A percentile compares a stretch with the other conserved stretches of the same genome.
Conservation (phyloP, 192 early-diverging fungal species). For the Mortierella claussenii region DNA sequence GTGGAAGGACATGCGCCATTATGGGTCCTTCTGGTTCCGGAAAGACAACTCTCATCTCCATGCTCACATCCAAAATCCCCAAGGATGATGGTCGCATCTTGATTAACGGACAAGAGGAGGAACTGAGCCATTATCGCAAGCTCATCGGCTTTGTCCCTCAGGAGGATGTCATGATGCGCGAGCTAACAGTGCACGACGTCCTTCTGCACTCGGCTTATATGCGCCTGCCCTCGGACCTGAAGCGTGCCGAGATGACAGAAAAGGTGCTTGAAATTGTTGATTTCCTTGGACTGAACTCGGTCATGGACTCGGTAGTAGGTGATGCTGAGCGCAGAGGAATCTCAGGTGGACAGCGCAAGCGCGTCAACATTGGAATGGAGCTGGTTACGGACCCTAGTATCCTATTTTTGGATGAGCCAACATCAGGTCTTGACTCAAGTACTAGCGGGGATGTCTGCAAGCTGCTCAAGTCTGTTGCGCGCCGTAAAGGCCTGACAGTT, state of each 20-base stretch:
- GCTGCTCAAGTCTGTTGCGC: conserved; percentile 67
- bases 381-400: conserved; percentile 64
- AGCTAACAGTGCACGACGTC: conserved; percentile 75
- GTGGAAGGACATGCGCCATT: conserved; percentile 67
- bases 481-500: conserved; percentile 66
- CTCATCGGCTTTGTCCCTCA: conserved; percentile 81
- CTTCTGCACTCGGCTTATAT: conserved; percentile 74
- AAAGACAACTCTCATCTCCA: conserved; percentile 71
- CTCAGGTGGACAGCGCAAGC: conserved; percentile 79
- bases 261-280: conserved; percentile 67
- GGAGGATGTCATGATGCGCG: conserved; percentile 71
- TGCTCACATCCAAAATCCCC: conserved; percentile 71
- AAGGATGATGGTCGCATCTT: conserved; percentile 63
- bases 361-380: conserved; percentile 85
- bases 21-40: conserved; percentile 69
- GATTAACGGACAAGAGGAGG: conserved; percentile 69
- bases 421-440: conserved; percentile 74
- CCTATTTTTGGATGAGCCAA: conserved; percentile 78
- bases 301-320: conserved; percentile 66
- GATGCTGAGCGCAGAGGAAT: conserved; percentile 73
- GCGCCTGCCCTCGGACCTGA: conserved; percentile 62
- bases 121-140: conserved; percentile 70
- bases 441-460: conserved; percentile 73
- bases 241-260: conserved; percentile 57
- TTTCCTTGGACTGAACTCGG: conserved; percentile 65